Evolutionary conservation across 2,329 filamentous ascomycete species (phyloP), one percentile per base, ranked within the genome.

Genomic region (Claviceps capensis): DNA sequence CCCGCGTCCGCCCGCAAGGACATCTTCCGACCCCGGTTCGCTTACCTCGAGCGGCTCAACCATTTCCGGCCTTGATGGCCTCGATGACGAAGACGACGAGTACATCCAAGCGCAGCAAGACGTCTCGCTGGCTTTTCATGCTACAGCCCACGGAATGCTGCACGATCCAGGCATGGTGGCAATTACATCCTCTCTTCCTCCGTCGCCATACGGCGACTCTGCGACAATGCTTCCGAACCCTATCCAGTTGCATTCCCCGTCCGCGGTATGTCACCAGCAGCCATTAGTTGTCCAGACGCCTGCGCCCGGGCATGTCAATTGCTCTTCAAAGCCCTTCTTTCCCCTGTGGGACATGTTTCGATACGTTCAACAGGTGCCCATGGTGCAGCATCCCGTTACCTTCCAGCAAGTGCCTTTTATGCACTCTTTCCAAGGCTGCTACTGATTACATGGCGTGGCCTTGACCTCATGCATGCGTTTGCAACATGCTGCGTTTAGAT

Each of bases 371-470:
- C 72, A 74, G 54, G 64, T 68, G 49, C 71, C 73, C 23, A 69
- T 75, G 41, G 68, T 75, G 41, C 74, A 76, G 56, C 70, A 75
- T 52, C 69, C 73, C 53, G 65, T 72, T 48, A 69, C 73, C 23
- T 77, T 78, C 53, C 75, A 74, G 46, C 76, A 76, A 63, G 70
- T 77, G 53, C 70, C 73, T 37, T 66, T 78, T 50, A 71, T 79
- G 58, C 66, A 70, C 48, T 70, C 75, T 54, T 70, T 77, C 52
- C 76, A 74, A 62, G 72, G 74, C 53, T 78, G 75, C 64, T 78
- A 74, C 44, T 68, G 59, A 22, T 6, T 11, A 2, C 7, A 2
- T 36, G 3, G 4, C 23, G 19, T 43, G 22, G n/a, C 8, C 6
- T 22, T 17, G n/a, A 41, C n/a, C 16, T 17, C 4, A 34, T 34